These are phyloP conservation scores for Juglanconis oblonga DNA, from an alignment of 2,329 filamentous ascomycete species.

Conservation along the genomic window DNA sequence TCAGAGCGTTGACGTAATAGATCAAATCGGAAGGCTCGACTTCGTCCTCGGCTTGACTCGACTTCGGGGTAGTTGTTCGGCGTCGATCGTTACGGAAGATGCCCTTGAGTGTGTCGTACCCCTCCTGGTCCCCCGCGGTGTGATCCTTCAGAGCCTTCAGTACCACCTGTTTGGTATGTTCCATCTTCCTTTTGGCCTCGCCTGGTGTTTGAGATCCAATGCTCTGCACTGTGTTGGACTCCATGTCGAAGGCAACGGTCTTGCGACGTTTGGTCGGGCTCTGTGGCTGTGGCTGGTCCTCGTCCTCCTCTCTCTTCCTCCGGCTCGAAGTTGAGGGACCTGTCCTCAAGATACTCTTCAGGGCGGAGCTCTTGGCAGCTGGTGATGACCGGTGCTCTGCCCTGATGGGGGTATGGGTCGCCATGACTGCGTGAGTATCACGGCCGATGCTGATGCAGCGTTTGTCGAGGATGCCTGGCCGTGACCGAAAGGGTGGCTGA, in stretches of 20 bases:
- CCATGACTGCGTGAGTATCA: conserved; percentile 6
- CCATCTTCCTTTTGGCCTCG: conserved; percentile 54
- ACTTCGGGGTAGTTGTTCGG: conserved; percentile 26
- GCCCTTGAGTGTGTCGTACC: conserved; percentile 60
- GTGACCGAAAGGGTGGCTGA: not conserved
- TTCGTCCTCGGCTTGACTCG: conserved; percentile 42
- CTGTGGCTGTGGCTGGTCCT: conserved; percentile 34
- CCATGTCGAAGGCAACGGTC: conserved; percentile 55
- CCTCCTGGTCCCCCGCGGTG: conserved; percentile 54
- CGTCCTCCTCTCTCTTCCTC: conserved; percentile 25
- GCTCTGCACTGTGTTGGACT: conserved; percentile 54
- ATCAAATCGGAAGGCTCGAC: conserved; percentile 55
- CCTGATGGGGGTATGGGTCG: conserved; percentile 16
- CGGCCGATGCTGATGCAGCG: not conserved
- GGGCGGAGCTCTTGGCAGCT: conserved; percentile 12
- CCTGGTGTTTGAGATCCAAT: conserved; percentile 51
- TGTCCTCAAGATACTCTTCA: conserved; percentile 13
- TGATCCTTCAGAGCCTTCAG: conserved; percentile 55
- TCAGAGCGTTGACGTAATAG: conserved; percentile 61
- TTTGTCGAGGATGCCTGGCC: conserved; percentile 1
- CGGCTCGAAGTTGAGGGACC: conserved; percentile 7
- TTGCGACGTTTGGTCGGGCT: conserved; percentile 53
- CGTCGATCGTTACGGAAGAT: conserved; percentile 52
- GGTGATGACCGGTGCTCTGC: conserved; percentile 14
- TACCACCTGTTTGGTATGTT: conserved; percentile 55